phyloP scores from a whole-genome alignment of 805 yeast species.

The Ogataea pini region DNA sequence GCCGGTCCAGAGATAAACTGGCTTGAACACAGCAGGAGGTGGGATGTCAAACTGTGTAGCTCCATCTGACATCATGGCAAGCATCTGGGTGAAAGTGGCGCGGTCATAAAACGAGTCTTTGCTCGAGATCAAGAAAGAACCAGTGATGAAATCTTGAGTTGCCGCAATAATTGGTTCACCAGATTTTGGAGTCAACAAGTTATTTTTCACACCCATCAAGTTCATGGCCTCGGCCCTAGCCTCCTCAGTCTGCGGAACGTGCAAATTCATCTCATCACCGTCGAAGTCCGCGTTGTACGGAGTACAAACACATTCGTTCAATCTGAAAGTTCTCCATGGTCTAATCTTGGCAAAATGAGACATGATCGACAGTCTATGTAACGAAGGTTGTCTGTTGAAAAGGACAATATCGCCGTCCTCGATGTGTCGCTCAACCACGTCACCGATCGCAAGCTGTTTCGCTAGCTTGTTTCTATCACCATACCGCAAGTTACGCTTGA shows the following conservation, averaged over 20 bases:
- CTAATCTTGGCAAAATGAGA: conserved; percentile 94
- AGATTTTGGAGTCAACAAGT: conserved; percentile 90
- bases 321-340: conserved; percentile 97
- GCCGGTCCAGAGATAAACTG: conserved; percentile 93
- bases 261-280: conserved; percentile 99
- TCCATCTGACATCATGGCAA: conserved; percentile 97
- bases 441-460: conserved; percentile 76
- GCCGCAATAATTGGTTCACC: conserved; percentile 99
- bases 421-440: conserved; percentile 91
- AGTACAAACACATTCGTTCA: conserved; percentile 98
- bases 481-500: conserved; percentile 83
- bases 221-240: conserved; percentile 99
- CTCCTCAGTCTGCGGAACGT: conserved; percentile 98
- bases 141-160: conserved; percentile 98
- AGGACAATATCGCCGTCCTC: conserved; percentile 96
- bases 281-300: conserved; percentile 99
- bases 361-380: conserved; percentile 90
- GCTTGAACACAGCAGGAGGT: conserved; percentile 91
- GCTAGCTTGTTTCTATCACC: conserved; percentile 85
- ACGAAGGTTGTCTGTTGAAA: conserved; percentile 96
- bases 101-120: conserved; percentile 93
- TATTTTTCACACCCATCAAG: conserved; percentile 96
- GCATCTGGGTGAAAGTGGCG: conserved; percentile 75
- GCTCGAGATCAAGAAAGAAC: conserved; percentile 87
- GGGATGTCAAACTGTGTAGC: conserved; percentile 86